Evolutionary conservation across 2,329 filamentous ascomycete species (phyloP), one percentile per base, ranked within the genome.

Genomic region (Alternaria atra): DNA sequence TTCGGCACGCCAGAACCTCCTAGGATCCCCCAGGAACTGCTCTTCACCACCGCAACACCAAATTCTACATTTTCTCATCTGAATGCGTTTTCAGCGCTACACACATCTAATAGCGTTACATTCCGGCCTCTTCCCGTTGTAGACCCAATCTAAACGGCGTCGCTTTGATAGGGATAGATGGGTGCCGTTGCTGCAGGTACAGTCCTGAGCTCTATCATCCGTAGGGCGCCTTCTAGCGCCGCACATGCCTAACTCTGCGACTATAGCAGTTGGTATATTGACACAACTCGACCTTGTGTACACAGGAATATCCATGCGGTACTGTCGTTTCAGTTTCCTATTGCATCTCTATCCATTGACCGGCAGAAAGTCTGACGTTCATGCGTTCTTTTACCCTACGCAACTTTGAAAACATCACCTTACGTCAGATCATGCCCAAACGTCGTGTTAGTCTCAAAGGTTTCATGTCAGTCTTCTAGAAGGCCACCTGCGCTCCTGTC

Each of bases 381-480:
- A 75, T 75, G 74, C 73, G 64, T 64, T 69, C 58, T 54, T 56
- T 64, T 61, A 57, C 66, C 68, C 66, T 57, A 68, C 52, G 60
- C 61, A 64, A 50, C 55, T 52, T 61, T 52, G 65, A 65, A 65
- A 62, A 69, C 61, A 60, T 67, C 52, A 43, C 63, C 55, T 60
- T 60, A 57, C 58, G 42, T 61, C 55, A 63, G 60, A 61, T 62
- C 58, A 53, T 58, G 60, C 42, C 44, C 50, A 55, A 46, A 47
- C 34, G 60, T 67, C 60, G 66, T 74, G 67, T 74, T 68, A 73
- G 53, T 68, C 58, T 57, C 53, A 53, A 46, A 61, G 64, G 74
- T 76, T 76, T 76, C 73, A 76, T 55, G 51, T 69, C 63, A 48
- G 35, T 60, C 64, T 76, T 75, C 72, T 72, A 71, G 73, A 76